Evolutionary conservation across 225 moss, liverwort and hornwort species (phyloP).

Genomic region (Marchantia paleacea): DNA sequence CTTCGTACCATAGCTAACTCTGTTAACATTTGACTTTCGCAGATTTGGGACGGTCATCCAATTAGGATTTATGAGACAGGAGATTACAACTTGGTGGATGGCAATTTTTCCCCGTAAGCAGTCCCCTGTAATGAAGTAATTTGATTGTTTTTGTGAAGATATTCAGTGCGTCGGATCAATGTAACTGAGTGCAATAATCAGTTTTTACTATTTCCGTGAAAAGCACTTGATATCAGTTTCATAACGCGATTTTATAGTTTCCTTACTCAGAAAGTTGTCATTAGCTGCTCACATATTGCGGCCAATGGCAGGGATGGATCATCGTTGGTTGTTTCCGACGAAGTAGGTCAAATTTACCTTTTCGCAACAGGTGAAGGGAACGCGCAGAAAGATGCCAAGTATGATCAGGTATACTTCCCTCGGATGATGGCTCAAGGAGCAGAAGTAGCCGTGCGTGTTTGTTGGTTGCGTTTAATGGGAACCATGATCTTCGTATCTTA

Average conservation of each 20-base stretch:
- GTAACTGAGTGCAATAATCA: background rate
- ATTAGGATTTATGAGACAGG: conserved; percentile 85
- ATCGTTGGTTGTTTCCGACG: conserved; percentile 94
- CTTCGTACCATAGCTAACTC: background rate
- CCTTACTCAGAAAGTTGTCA: background rate
- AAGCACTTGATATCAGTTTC: background rate
- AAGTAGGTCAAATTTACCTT: conserved; percentile 98
- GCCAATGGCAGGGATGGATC: conserved; percentile 72
- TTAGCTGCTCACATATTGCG: background rate
- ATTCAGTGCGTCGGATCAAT: background rate
- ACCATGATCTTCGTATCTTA: too few relatives aligned
- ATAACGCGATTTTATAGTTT: background rate
- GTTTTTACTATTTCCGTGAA: background rate
- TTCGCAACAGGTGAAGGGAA: conserved; percentile 95
- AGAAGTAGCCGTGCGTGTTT: too few relatives aligned
- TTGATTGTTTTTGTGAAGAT: background rate
- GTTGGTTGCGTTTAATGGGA: too few relatives aligned
- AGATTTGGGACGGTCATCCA: conserved; percentile 97
- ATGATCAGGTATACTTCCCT: conserved; percentile 53
- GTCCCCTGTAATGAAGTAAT: background rate
- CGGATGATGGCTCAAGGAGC: too few relatives aligned
- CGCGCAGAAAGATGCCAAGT: conserved; percentile 90
- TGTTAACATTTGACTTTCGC: conserved; percentile 1
- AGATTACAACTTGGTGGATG: conserved; percentile 89
- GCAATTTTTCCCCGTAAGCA: conserved; percentile 99